phyloP scores from a whole-genome alignment of 495 filamentous ascomycete species.

The Penicillium desertorum region DNA sequence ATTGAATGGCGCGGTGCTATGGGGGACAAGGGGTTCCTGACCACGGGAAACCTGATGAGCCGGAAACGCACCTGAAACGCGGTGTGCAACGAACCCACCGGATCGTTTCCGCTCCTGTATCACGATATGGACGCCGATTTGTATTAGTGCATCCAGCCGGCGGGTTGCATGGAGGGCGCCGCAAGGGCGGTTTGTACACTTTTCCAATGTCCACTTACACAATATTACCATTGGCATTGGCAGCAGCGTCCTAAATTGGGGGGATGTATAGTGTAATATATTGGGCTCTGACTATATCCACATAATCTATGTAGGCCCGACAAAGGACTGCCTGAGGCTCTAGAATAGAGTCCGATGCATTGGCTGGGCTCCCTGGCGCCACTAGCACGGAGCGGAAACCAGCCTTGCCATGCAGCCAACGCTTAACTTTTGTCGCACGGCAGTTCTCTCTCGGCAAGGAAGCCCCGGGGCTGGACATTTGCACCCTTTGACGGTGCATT shows the following conservation, averaged over 20 bases:
- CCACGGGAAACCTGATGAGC: slow-evolving; percentile 78
- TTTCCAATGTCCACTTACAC: not conserved
- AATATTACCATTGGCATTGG: slow-evolving; percentile 7
- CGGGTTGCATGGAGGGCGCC: slow-evolving; percentile 14
- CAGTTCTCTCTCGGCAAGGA: not conserved
- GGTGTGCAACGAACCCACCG: slow-evolving; percentile 14
- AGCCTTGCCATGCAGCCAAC: slow-evolving; percentile 24
- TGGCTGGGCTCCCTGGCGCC: slow-evolving; percentile 20
- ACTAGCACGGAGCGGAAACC: slow-evolving; percentile 18
- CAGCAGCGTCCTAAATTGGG: slow-evolving; percentile 4
- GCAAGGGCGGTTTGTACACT: slow-evolving; percentile 10
- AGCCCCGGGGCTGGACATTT: not conserved
- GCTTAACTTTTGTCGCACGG: slow-evolving; percentile 11
- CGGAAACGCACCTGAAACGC: slow-evolving; percentile 48
- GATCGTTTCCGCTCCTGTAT: slow-evolving; percentile 11
- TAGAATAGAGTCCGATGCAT: slow-evolving; percentile 4
- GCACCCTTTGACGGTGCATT: not conserved
- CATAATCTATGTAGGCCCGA: not conserved
- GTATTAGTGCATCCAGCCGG: slow-evolving; percentile 20
- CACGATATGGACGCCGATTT: slow-evolving; percentile 18
- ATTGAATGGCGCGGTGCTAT: slow-evolving; percentile 87
- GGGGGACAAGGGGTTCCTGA: slow-evolving; percentile 85
- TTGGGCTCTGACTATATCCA: not conserved
- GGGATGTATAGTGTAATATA: not conserved
- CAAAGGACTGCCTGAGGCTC: not conserved